phyloP scores from a whole-genome alignment of 371 early-diverging fungal species.

The Apophysomyces sp. region DNA sequence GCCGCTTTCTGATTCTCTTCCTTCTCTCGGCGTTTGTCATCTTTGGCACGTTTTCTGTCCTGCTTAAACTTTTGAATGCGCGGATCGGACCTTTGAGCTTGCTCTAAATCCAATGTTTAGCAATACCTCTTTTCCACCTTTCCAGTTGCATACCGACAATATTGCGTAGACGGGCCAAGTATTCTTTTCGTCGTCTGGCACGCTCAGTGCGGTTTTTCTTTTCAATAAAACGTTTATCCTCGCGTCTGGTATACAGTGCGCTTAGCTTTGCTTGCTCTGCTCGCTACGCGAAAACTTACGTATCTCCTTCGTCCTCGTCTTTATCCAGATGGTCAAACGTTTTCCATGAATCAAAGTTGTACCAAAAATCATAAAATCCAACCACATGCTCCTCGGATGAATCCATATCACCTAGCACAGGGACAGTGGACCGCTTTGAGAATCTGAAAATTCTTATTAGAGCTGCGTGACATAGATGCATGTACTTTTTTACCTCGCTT shows the following conservation, averaged over 20 bases:
- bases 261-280: background rate
- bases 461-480: background rate
- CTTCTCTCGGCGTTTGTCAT: background rate
- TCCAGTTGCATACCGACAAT: constrained; percentile 51
- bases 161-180: constrained; percentile 71
- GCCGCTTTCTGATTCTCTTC: background rate
- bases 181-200: constrained; percentile 83
- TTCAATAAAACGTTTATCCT: constrained; percentile 84
- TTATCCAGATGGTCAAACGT: constrained; percentile 91
- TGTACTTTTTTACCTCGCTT: background rate
- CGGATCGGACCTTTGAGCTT: constrained; percentile 71
- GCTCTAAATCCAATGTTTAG: constrained; percentile 22
- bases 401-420: constrained; percentile 67
- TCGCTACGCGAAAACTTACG: constrained; percentile 13
- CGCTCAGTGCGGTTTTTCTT: constrained; percentile 82
- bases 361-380: constrained; percentile 87
- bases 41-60: background rate
- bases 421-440: constrained; percentile 77
- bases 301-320: constrained; percentile 76
- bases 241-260: constrained; percentile 41
- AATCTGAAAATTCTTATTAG: constrained; percentile 43
- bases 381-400: constrained; percentile 72
- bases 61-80: constrained; percentile 70
- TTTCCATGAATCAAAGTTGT: constrained; percentile 88
- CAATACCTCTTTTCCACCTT: background rate